phyloP scores from a whole-genome alignment of 2,329 filamentous ascomycete genomes.

The Aspergillus sp. region DNA sequence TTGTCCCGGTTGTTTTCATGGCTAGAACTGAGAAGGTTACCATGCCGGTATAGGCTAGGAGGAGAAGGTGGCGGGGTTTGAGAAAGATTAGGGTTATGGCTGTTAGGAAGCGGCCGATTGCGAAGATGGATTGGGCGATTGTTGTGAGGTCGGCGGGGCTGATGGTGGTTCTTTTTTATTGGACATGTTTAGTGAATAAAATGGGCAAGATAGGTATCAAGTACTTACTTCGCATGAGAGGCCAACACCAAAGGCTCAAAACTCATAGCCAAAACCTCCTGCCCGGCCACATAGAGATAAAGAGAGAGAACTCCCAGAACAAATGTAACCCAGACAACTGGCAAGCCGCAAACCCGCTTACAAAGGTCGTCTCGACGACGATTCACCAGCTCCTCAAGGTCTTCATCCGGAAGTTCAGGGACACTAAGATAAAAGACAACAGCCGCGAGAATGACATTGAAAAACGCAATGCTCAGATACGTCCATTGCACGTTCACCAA shows the following conservation, averaged over 20 bases:
- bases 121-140: conserved; percentile 55
- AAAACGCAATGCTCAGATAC: conserved; percentile 59
- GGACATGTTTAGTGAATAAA: too few species aligned
- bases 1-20: conserved; percentile 44
- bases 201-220: too few species aligned
- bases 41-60: conserved; percentile 49
- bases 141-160: conserved; percentile 44
- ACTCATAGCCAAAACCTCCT: conserved; percentile 51
- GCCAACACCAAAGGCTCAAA: conserved; percentile 41
- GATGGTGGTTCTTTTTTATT: conserved; percentile 15
- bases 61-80: conserved; percentile 55
- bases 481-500: conserved; percentile 61
- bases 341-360: conserved; percentile 40
- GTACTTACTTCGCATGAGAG: too few species aligned
- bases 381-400: conserved; percentile 53
- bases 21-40: conserved; percentile 49
- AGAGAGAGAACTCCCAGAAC: conserved; percentile 50
- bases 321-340: conserved; percentile 54
- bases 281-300: conserved; percentile 58
- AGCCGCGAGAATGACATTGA: conserved; percentile 55
- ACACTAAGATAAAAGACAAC: conserved; percentile 59
- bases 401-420: conserved; percentile 57
- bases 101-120: conserved; percentile 53
- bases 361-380: conserved; percentile 47
- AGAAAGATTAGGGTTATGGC: conserved; percentile 50